Conservation (phyloP, 768 basidiomycete genomes). For the Plicaturopsis crispa region DNA sequence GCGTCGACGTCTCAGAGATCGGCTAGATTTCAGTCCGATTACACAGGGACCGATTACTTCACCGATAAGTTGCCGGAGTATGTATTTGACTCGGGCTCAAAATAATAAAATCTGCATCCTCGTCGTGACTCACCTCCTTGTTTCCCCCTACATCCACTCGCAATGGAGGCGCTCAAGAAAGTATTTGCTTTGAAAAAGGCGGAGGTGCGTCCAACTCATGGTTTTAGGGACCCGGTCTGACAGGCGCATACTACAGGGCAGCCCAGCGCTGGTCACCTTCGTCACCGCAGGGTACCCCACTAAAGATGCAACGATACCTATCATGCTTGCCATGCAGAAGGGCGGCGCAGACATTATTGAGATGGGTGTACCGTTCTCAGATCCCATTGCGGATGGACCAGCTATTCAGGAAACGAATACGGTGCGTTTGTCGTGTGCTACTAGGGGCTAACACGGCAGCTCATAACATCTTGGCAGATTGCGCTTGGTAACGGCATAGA, state of each 20-base stretch:
- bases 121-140: too few relatives aligned
- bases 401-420: constrained; percentile 91
- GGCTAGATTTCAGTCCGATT: too few relatives aligned
- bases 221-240: constrained; percentile 10
- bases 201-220: constrained; percentile 28
- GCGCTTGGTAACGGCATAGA: constrained; percentile 78
- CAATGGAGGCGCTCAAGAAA: constrained; percentile 66
- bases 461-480: constrained; percentile 39
- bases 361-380: constrained; percentile 91
- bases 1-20: too few relatives aligned
- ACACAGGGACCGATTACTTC: too few relatives aligned
- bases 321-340: constrained; percentile 86
- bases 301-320: constrained; percentile 70
- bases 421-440: constrained; percentile 39
- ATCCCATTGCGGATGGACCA: constrained; percentile 94
- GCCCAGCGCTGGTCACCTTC: constrained; percentile 74
- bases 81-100: too few relatives aligned
- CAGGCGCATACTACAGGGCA: constrained; percentile 31
- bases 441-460: neutral
- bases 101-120: too few relatives aligned
- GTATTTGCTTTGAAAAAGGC: constrained; percentile 62
- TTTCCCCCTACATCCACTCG: too few relatives aligned
- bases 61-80: too few relatives aligned
- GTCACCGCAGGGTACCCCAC: constrained; percentile 92
- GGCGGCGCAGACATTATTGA: constrained; percentile 95